phyloP scores from a whole-genome alignment of 2,329 filamentous ascomycete genomes.

The Cladosporium sp. region DNA sequence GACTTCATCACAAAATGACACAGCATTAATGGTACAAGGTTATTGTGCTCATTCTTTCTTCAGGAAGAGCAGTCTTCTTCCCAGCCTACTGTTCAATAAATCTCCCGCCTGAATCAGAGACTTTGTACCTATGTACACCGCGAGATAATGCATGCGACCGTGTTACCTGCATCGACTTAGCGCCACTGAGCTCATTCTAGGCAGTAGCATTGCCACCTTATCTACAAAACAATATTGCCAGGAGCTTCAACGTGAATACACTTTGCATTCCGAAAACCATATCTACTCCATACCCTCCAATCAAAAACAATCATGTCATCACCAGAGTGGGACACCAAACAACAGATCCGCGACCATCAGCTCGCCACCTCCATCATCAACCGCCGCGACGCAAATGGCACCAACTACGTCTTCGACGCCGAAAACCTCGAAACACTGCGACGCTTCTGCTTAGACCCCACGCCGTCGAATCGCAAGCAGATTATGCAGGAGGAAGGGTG shows the following conservation, averaged over 20 bases:
- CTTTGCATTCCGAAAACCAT: neutral
- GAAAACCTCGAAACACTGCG: neutral
- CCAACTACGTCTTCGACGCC: slow-evolving; percentile 11
- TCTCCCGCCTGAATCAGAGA: neutral
- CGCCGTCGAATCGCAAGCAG: neutral
- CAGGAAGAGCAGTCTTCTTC: neutral
- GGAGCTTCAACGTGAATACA: neutral
- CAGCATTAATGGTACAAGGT: too few species aligned
- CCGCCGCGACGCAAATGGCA: slow-evolving; percentile 9
- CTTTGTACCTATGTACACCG: neutral
- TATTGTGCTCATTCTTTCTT: too few species aligned
- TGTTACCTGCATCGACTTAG: neutral
- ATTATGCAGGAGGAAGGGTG: slow-evolving; percentile 17
- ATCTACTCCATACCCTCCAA: neutral
- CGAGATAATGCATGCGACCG: neutral
- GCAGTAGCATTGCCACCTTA: neutral
- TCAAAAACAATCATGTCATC: neutral
- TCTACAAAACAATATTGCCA: neutral
- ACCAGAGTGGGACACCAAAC: slow-evolving; percentile 14
- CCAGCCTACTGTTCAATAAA: neutral
- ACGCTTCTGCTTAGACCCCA: slow-evolving; percentile 11
- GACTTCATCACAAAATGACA: too few species aligned
- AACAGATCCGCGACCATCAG: slow-evolving; percentile 21
- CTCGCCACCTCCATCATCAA: slow-evolving; percentile 21
- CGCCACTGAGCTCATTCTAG: neutral